Conservation (phyloP, 805 yeast genomes). For the Lipomyces yamanashiensis region DNA sequence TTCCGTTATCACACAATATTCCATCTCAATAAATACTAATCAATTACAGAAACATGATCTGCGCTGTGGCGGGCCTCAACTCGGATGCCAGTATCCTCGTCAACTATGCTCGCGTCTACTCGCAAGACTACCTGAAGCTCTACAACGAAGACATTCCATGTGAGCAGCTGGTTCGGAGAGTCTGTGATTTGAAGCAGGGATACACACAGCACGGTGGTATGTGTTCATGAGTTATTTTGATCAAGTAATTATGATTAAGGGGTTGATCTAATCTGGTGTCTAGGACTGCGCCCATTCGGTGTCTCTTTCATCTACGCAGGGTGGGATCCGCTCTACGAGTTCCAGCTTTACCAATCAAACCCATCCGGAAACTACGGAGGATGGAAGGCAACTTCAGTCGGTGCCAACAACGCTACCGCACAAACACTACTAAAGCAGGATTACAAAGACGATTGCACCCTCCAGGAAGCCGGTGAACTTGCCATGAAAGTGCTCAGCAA, state of each 20-base stretch:
- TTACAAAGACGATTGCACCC: conserved; percentile 75
- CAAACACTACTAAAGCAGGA: conserved; percentile 95
- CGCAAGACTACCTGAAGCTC: conserved; percentile 82
- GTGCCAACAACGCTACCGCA: conserved; percentile 95
- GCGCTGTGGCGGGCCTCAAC: conserved; percentile 98
- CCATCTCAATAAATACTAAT: not conserved
- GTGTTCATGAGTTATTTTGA: not conserved
- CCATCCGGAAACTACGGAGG: conserved; percentile 98
- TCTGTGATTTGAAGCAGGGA: conserved; percentile 95
- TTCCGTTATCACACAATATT: conserved; percentile 36
- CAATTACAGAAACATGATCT: conserved; percentile 60
- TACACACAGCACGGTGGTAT: conserved; percentile 93
- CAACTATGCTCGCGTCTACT: conserved; percentile 79
- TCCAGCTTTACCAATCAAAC: conserved; percentile 91
- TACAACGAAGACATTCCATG: conserved; percentile 95
- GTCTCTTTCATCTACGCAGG: conserved; percentile 97
- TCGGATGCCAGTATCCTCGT: conserved; percentile 94
- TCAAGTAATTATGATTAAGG: not conserved
- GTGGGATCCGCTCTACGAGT: conserved; percentile 78
- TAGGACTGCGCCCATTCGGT: conserved; percentile 91
- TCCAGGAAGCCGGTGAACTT: conserved; percentile 74
- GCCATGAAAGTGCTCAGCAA: conserved; percentile 91
- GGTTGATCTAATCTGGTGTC: not conserved
- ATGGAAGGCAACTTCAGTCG: conserved; percentile 97
- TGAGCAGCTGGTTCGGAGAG: conserved; percentile 81